Conservation (phyloP, 2,329 filamentous ascomycete genomes). For the Colletotrichum cuscutae region DNA sequence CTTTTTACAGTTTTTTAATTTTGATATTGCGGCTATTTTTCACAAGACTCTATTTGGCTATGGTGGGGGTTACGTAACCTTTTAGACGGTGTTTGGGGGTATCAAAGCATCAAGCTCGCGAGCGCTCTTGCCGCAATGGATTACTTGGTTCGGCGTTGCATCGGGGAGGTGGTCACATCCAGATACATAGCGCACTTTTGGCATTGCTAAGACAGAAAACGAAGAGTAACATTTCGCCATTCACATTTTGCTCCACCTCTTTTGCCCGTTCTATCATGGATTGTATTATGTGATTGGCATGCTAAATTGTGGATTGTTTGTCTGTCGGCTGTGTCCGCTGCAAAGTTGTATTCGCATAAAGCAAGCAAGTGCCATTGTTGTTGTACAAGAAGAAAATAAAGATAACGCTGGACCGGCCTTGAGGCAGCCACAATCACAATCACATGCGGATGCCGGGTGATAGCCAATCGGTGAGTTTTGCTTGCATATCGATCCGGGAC, state of each 20-base stretch:
- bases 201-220: slow-evolving; percentile 32
- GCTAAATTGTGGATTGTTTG: neutral
- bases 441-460: neutral
- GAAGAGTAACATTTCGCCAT: slow-evolving; percentile 12
- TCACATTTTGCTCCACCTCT: neutral
- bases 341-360: neutral
- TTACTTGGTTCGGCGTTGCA: slow-evolving; percentile 30
- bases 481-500: neutral
- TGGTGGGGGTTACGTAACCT: slow-evolving; percentile 16
- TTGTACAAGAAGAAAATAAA: neutral
- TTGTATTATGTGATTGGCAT: neutral
- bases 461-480: neutral
- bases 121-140: slow-evolving; percentile 2
- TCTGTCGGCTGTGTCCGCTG: neutral
- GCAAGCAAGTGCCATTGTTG: neutral
- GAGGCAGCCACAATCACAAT: neutral
- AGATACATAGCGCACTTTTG: slow-evolving; percentile 32
- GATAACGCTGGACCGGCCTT: neutral
- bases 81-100: slow-evolving; percentile 32
- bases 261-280: neutral
- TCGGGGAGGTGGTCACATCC: slow-evolving; percentile 24
- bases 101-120: slow-evolving; percentile 29
- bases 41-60: slow-evolving; percentile 27
- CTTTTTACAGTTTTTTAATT: slow-evolving; percentile 36
- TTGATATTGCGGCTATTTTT: slow-evolving; percentile 27